A percentile compares a stretch with the other conserved stretches of the same genome.
phyloP scores from a whole-genome alignment of 805 yeast genomes.

The Pichia deserticola region DNA sequence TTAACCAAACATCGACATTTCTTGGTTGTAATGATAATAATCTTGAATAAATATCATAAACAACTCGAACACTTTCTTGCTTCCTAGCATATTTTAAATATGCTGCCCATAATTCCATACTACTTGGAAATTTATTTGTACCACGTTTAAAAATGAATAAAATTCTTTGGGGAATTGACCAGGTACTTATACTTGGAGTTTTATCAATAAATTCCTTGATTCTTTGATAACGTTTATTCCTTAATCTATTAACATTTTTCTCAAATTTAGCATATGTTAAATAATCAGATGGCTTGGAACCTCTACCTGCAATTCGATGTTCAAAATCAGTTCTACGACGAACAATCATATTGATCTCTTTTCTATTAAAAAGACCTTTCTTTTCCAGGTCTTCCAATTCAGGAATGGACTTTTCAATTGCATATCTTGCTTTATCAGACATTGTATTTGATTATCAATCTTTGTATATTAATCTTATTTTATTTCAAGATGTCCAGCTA shows the following conservation, averaged over 20 bases:
- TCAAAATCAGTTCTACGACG: slow-evolving; percentile 93
- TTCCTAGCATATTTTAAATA: slow-evolving; percentile 63
- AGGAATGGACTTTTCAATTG: slow-evolving; percentile 68
- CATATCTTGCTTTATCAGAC: slow-evolving; percentile 42
- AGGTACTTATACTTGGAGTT: slow-evolving; percentile 67
- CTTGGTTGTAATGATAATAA: slow-evolving; percentile 86
- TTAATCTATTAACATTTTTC: slow-evolving; percentile 64
- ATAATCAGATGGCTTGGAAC: slow-evolving; percentile 70
- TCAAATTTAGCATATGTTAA: slow-evolving; percentile 77
- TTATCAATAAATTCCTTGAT: slow-evolving; percentile 50
- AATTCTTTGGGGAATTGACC: slow-evolving; percentile 79
- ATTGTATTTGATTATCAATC: slow-evolving; percentile 11
- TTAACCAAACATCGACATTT: slow-evolving; percentile 83
- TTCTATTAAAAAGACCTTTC: slow-evolving; percentile 73
- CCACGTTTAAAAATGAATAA: slow-evolving; percentile 80
- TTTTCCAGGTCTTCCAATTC: slow-evolving; percentile 83
- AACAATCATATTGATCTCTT: slow-evolving; percentile 79
- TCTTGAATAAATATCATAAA: slow-evolving; percentile 69
- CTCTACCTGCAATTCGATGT: slow-evolving; percentile 80
- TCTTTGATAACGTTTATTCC: slow-evolving; percentile 63
- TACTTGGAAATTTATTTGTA: slow-evolving; percentile 69
- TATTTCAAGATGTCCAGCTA: too few species aligned
- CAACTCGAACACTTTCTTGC: slow-evolving; percentile 61
- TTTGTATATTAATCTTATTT: too few species aligned
- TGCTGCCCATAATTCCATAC: slow-evolving; percentile 68